Base-by-base conservation (phyloP, 192 early-diverging fungal species). In the Podila minutissima region DNA sequence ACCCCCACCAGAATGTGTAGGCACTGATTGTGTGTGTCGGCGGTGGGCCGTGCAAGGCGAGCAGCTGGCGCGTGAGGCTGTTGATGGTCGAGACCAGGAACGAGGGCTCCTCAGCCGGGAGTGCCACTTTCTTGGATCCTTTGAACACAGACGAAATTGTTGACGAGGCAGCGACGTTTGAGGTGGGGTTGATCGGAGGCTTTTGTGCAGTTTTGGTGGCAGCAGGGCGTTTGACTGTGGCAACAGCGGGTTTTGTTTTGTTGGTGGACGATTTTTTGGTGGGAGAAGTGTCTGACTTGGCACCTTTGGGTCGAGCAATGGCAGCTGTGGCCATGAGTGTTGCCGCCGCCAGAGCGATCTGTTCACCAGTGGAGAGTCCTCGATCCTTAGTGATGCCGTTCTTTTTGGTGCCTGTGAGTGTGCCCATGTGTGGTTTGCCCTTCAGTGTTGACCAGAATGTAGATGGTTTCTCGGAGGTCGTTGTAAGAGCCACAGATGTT, bases 1-100 rank as follows among this genome's bases (percentile, higher is more conserved):
- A 85, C 4, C 84, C 84, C 84, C 84, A 85, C 84, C 84, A 85
- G 29, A 61, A 82, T 0, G 72, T 69, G 35, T 67, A 77, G n/a
- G 57, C 77, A 11, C 76, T 82, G 38, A 85, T 74, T 46, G 20
- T 59, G 46, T 71, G 37, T 3, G 29, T 19, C 17, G 77, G 33
- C 10, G 84, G 79, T 2, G 62, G 62, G 24, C 71, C 37, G 28
- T 58, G 66, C 17, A 66, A 10, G 6, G 49, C 24, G 15, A 69
- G 8, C 31, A 72, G 55, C 15, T 72, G 70, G 0, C 41, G 29
- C 1, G 77, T 69, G 22, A 81, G 32, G 0, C 71, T 51, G 57
- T 64, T 67, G 62, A 81, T 68, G 15, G 77, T 65, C n/a, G 62
- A 17, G 12, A 69, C 33, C 24, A 81, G n/a, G 26, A 57, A 60